Conservation (phyloP, 768 basidiomycete species). For the Mrakia blollopis region DNA sequence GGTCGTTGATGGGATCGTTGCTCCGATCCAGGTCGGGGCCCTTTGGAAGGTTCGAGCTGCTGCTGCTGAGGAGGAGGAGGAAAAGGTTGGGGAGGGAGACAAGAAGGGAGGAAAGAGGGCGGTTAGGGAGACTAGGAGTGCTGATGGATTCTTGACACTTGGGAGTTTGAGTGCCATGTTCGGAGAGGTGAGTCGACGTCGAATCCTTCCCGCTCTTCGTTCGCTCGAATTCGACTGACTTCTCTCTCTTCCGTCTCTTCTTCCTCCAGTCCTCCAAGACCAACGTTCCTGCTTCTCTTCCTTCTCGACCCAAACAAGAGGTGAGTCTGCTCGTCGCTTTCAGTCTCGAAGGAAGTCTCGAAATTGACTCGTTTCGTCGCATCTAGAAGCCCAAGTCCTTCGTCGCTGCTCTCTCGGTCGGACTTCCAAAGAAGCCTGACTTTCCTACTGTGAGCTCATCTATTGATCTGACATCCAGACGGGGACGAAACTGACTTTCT, state of each 20-base stretch:
- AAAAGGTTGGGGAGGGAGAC: background rate
- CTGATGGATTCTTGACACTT: background rate
- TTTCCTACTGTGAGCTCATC: background rate
- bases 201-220: background rate
- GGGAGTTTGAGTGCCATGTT: slow-evolving; percentile 24
- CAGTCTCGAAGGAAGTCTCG: background rate
- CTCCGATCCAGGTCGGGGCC: no score
- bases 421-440: slow-evolving; percentile 5
- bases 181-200: slow-evolving; percentile 4
- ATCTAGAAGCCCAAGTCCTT: background rate
- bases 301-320: background rate
- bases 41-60: no score
- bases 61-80: background rate
- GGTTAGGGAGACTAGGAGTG: background rate
- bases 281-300: background rate
- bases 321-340: background rate
- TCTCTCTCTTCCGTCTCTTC: background rate
- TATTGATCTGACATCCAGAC: background rate
- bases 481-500: no score
- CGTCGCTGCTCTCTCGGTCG: background rate
- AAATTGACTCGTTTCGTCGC: background rate
- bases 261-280: slow-evolving; percentile 4
- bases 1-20: background rate
- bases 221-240: background rate
- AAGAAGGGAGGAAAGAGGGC: background rate